A percentile compares a stretch with the other conserved stretches of the same genome.
Evolutionary conservation across 192 early-diverging fungal species (phyloP).

Genomic region (Backusella luteola): DNA sequence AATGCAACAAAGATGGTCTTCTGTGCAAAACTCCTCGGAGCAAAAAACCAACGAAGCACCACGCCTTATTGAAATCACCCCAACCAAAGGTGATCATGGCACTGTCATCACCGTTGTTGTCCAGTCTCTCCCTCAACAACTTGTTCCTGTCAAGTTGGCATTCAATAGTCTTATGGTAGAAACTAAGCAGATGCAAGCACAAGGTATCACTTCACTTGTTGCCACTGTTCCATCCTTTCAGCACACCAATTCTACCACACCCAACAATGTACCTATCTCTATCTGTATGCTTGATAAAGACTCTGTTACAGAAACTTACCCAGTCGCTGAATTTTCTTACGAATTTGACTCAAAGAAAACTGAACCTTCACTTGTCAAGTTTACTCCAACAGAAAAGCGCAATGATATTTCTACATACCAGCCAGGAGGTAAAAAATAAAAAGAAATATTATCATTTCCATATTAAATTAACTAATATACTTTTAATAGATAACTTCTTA

Average conservation of each 20-base stretch:
- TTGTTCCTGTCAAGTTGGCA: conserved; percentile 33
- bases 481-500: conserved; percentile 9
- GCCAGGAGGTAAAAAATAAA: background rate
- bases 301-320: conserved; percentile 42
- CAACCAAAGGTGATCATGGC: conserved; percentile 16
- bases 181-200: conserved; percentile 45
- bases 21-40: background rate
- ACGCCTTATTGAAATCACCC: conserved; percentile 16
- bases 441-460: background rate
- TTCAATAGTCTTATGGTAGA: conserved; percentile 51
- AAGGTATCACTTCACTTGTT: conserved; percentile 42
- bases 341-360: conserved; percentile 8
- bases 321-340: conserved; percentile 45
- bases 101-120: conserved; percentile 22
- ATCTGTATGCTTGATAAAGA: conserved; percentile 44
- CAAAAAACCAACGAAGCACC: background rate
- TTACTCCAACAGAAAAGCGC: conserved; percentile 1
- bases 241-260: conserved; percentile 34
- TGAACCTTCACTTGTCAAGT: background rate
- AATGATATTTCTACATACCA: background rate
- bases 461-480: background rate
- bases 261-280: conserved; percentile 42
- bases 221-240: conserved; percentile 43
- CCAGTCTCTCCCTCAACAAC: conserved; percentile 8
- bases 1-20: conserved; percentile 19